Base-by-base conservation (phyloP, 176 grass and related monocot genomes). In the Ananas comosus region DNA sequence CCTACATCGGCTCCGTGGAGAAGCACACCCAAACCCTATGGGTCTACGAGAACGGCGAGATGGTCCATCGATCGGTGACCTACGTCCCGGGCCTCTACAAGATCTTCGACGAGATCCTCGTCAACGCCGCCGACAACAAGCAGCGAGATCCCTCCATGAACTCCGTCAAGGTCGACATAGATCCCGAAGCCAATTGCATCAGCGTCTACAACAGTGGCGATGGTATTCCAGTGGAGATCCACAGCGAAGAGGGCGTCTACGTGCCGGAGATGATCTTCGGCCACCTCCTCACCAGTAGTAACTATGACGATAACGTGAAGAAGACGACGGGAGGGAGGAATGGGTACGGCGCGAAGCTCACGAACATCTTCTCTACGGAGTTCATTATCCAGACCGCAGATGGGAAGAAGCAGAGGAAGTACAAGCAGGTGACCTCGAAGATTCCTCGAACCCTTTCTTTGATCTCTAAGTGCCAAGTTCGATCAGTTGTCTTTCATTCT, bases 71-170 rank as follows among this genome's bases (percentile, higher is more conserved):
- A 1, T 13, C 67, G 3, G 66, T 99, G 66, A 63, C 78, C 77
- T 99, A 86, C 80, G 94, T 99, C n/a, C 89, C 89, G 10, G 89
- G 94, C 50, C 74, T 99, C 50, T 99, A 99, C 84, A 93, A 99
- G 77, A 91, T 99, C 80, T 93, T 99, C 68, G 90, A 99, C 70
- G 95, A 99, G 85, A 99, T 99, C 77, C 89, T 99, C 61, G 87
- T 99, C 63, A 93, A 99, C 72, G 90, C 90, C 21, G 95, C 89
- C 0, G 95, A 99, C 78, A 99, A 99, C 78, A 99, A 99, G 82
- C 95, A 99, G 82, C 85, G 95, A 3, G 95, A 99, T 69, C 78
- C 90, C 28, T 75, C 64, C 54, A 99, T 99, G 94, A 67, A 93
- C 71, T 51, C 77, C 14, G 82, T 99, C 74, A 84, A 80, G 54